Evolutionary conservation across 371 early-diverging fungal species (phyloP), one percentile per base, ranked within the genome.

Genomic region (Choanephora cucurbitarum): DNA sequence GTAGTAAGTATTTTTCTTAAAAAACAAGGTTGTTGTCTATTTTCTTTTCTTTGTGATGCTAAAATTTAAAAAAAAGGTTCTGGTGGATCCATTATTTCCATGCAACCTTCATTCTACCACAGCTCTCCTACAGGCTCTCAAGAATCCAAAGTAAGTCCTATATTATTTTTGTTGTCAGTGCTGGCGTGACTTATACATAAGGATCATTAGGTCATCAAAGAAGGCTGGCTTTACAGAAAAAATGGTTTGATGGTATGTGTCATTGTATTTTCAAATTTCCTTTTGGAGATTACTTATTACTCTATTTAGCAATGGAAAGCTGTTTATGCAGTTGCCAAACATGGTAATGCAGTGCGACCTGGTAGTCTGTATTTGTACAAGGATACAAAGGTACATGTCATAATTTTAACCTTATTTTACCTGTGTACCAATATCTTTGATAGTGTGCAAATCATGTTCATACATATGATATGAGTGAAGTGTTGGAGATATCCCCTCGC

Each of bases 311-410:
- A 73, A 69, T 79, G 80, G 80, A 77, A 73, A 39, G 57, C 60
- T 43, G 77, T 73, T 21, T 79, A 76, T 55, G 80, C 71, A 8
- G 77, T 79, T n/a, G 80, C 80, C 8, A 79, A 76, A 52, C 80
- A 79, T 60, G 80, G 80, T 8, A 79, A 70, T 56, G 58, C 77
- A 17, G 62, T 79, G 34, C 76, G 74, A 49, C 75, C 80, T 0
- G 77, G 80, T 8, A 67, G 71, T 13, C 57, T 79, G 10, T 76
- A 72, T 44, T 41, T 79, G 1, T 79, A 79, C 54, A 76, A 76
- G 31, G 80, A 79, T 57, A 68, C 67, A 24, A 79, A 79, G 73
- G 80, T 79, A 63, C 7, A 37, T 18, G 17, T 33, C 24, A 13
- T 34, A n/a, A 10, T 10, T 2, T 23, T 23, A 18, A 17, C n/a